Conservation (phyloP, 352 stramenopile genomes). For the Thalassiosira livingstoniorum region DNA sequence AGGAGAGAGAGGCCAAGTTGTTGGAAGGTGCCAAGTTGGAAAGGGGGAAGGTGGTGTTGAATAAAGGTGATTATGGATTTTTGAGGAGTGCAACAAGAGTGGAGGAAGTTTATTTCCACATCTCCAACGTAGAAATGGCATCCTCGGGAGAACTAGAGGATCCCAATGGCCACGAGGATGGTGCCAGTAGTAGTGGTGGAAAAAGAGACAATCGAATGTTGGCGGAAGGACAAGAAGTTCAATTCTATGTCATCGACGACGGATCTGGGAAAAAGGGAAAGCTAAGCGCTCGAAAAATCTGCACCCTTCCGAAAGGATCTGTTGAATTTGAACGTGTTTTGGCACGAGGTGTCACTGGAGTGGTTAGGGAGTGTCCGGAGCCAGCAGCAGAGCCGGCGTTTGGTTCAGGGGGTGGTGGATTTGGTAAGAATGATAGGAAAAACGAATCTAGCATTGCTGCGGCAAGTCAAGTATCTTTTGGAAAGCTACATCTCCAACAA, state of each 20-base stretch:
- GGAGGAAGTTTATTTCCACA: conserved; percentile 80
- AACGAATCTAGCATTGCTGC: too few species aligned
- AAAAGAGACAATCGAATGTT: conserved; percentile 12
- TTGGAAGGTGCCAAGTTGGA: conserved; percentile 69
- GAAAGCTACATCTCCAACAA: conserved; percentile 57
- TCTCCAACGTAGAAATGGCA: conserved; percentile 55
- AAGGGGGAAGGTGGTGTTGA: conserved; percentile 63
- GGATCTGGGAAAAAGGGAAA: conserved; percentile 10
- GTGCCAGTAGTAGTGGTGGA: conserved; percentile 16
- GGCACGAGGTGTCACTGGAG: conserved; percentile 67
- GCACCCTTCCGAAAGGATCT: conserved; percentile 69
- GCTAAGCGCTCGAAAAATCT: conserved; percentile 65
- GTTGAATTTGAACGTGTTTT: conserved; percentile 73
- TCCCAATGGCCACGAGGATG: too few species aligned
- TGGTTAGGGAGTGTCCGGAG: conserved; percentile 58
- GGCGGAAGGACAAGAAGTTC: conserved; percentile 63
- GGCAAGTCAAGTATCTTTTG: conserved; percentile 19
- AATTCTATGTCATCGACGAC: conserved; percentile 77
- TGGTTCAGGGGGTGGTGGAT: conserved; percentile 13
- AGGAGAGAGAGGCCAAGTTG: conserved; percentile 59
- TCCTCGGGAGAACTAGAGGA: too few species aligned
- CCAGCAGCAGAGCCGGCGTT: conserved; percentile 31
- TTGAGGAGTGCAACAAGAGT: conserved; percentile 61
- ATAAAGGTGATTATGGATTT: conserved; percentile 75
- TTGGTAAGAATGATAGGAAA: conserved; percentile 26